Conservation (phyloP, 2,329 filamentous ascomycete genomes). For the Aspergillus novofumigatus region DNA sequence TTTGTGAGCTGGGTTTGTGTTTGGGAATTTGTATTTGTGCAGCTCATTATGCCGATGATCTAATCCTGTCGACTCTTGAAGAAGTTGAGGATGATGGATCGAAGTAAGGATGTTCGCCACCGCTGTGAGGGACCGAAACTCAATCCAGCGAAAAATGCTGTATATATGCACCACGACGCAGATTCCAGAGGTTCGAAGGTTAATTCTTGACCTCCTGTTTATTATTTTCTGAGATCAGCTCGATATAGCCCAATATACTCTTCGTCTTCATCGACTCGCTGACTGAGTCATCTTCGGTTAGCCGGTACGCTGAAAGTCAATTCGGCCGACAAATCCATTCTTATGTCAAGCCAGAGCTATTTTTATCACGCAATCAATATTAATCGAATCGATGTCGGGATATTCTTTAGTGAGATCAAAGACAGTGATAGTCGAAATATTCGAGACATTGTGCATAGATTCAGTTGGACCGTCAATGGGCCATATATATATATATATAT, state of each 20-base stretch:
- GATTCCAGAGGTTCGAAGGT: not conserved
- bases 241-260: not conserved
- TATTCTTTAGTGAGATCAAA: not conserved
- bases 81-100: not conserved
- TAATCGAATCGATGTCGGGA: not conserved
- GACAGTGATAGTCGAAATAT: not conserved
- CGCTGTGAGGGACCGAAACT: not conserved
- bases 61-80: not conserved
- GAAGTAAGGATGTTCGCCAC: not conserved
- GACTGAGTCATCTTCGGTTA: not conserved
- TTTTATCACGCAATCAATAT: not conserved
- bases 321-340: not conserved
- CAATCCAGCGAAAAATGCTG: not conserved
- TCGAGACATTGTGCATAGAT: not conserved
- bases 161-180: not conserved
- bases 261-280: not conserved
- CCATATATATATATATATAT: too few species aligned
- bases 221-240: not conserved
- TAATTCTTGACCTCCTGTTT: not conserved
- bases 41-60: not conserved
- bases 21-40: not conserved
- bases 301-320: not conserved
- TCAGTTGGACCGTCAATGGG: not conserved
- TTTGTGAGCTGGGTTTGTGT: conserved; percentile 19
- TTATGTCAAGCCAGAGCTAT: not conserved